Conservation (phyloP, 129 eudicot genomes). For the Lonicera japonica region DNA sequence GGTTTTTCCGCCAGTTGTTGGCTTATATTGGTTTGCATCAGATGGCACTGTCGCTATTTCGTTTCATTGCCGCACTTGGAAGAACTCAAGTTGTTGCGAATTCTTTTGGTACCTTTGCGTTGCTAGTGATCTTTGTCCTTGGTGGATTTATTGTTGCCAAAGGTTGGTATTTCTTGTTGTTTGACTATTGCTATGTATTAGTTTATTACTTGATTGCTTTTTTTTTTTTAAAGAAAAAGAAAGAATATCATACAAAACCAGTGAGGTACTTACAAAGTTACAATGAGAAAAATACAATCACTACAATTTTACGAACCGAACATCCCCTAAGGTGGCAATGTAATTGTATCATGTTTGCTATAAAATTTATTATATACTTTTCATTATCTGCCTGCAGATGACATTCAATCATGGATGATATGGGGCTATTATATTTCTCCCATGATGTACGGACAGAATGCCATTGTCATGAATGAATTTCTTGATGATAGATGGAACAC, state of each 20-base stretch:
- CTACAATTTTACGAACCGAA: too few species aligned
- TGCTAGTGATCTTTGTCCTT: slow-evolving; percentile 46
- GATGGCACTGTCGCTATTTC: slow-evolving; percentile 53
- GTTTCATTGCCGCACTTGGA: slow-evolving; percentile 51
- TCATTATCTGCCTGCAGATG: slow-evolving; percentile 38
- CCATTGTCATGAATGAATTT: slow-evolving; percentile 62
- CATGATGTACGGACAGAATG: slow-evolving; percentile 83
- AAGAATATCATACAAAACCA: too few species aligned
- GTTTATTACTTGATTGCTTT: neutral
- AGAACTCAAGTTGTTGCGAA: slow-evolving; percentile 52
- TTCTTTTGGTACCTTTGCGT: slow-evolving; percentile 36
- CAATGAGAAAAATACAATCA: too few species aligned
- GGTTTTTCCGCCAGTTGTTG: slow-evolving; percentile 53
- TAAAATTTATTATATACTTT: too few species aligned
- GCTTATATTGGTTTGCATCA: slow-evolving; percentile 52
- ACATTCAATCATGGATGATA: slow-evolving; percentile 63
- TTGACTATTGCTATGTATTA: neutral
- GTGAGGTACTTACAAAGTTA: too few species aligned
- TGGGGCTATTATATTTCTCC: slow-evolving; percentile 86
- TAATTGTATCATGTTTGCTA: too few species aligned
- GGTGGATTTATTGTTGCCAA: slow-evolving; percentile 64
- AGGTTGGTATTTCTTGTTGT: slow-evolving; percentile 22
- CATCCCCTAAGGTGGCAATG: too few species aligned
- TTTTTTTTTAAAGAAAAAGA: too few species aligned
- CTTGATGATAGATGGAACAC: slow-evolving; percentile 65